Conservation (phyloP, 2,329 filamentous ascomycete genomes). For the Celoporthe dispersa region DNA sequence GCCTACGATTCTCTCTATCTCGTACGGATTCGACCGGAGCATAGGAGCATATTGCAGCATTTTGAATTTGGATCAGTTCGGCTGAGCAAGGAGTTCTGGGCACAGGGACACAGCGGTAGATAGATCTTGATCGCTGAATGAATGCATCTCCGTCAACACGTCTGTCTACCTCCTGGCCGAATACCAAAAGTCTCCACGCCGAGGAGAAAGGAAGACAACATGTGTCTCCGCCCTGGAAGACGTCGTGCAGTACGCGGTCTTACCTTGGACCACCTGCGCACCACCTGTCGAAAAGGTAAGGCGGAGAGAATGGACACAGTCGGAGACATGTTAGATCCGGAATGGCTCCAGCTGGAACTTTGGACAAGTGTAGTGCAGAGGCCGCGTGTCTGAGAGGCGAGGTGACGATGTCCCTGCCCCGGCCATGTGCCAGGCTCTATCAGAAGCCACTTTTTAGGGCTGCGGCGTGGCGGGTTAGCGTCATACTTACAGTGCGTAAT, state of each 20-base stretch:
- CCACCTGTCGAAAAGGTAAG: background rate
- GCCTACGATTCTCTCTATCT: slow-evolving; percentile 1
- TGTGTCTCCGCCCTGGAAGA: background rate
- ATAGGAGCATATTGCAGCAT: slow-evolving; percentile 17
- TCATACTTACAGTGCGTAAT: background rate
- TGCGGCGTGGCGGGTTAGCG: background rate
- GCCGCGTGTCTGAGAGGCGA: slow-evolving; percentile 12
- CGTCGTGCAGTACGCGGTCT: background rate
- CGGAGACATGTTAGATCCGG: background rate
- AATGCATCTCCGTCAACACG: background rate
- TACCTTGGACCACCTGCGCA: background rate
- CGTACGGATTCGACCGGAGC: background rate
- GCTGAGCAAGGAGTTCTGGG: slow-evolving; percentile 12
- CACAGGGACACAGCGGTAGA: background rate
- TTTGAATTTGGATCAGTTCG: slow-evolving; percentile 7
- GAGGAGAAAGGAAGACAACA: background rate
- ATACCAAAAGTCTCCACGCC: background rate
- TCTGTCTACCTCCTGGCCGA: background rate
- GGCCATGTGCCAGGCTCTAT: background rate
- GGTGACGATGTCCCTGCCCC: background rate
- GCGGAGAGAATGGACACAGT: background rate
- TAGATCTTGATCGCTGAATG: slow-evolving; percentile 3
- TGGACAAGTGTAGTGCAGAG: background rate
- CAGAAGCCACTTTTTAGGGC: background rate
- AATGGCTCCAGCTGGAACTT: background rate